Conservation (phyloP, 2,329 filamentous ascomycete species). For the Ascochyta clinopodiicola region DNA sequence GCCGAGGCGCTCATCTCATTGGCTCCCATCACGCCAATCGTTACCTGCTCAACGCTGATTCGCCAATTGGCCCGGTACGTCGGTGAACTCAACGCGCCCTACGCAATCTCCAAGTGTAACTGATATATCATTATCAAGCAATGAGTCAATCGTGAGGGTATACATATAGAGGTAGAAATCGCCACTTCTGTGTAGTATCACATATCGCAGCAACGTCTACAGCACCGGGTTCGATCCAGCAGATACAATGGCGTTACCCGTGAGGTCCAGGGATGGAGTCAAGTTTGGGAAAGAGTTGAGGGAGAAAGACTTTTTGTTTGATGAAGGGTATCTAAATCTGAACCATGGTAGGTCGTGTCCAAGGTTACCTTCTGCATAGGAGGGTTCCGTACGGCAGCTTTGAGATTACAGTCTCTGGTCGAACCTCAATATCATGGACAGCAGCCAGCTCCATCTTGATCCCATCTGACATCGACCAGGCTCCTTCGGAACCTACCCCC, state of each 20-base stretch:
- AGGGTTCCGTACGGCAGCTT: too few relatives aligned
- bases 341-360: conserved; percentile 70
- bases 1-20: conserved; percentile 1
- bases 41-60: background rate
- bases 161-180: background rate
- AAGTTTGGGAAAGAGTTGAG: conserved; percentile 62
- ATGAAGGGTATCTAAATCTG: conserved; percentile 71
- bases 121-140: background rate
- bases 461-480: conserved; percentile 50
- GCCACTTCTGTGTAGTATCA: background rate
- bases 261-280: conserved; percentile 29
- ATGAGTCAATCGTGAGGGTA: background rate
- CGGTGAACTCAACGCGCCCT: conserved; percentile 10
- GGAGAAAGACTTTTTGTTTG: conserved; percentile 71
- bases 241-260: conserved; percentile 9
- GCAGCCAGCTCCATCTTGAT: background rate
- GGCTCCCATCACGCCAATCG: background rate
- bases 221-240: conserved; percentile 2
- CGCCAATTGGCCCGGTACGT: background rate
- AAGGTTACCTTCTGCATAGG: too few relatives aligned
- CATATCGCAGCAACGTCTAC: background rate
- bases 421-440: background rate
- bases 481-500: conserved; percentile 81
- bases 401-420: background rate
- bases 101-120: conserved; percentile 13